Evolutionary conservation across 371 early-diverging fungal genomes (phyloP).

Genomic region (Neoconidiobolus thromboides): DNA sequence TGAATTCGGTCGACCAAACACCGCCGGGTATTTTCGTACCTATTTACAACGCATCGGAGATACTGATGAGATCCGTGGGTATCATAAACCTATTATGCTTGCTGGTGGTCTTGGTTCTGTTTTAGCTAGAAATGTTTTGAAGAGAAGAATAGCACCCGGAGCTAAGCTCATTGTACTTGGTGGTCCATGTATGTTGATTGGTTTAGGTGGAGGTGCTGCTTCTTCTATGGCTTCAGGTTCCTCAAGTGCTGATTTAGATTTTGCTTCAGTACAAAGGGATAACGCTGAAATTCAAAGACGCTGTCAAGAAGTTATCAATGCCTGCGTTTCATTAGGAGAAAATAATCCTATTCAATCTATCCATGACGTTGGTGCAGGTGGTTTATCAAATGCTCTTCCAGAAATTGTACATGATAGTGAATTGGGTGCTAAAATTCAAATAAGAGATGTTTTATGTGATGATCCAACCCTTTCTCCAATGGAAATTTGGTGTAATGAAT

Average conservation of each 20-base stretch:
- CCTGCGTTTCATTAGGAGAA: slow-evolving; percentile 64
- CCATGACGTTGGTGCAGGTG: slow-evolving; percentile 97
- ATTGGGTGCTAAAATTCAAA: slow-evolving; percentile 73
- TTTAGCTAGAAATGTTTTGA: slow-evolving; percentile 65
- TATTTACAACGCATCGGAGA: slow-evolving; percentile 47
- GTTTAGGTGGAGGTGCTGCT: slow-evolving; percentile 95
- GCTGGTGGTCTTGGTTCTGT: slow-evolving; percentile 92
- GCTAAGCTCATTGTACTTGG: slow-evolving; percentile 77
- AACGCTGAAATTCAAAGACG: slow-evolving; percentile 96
- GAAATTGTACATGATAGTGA: slow-evolving; percentile 91
- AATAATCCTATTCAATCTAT: slow-evolving; percentile 73
- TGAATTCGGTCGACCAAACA: slow-evolving; percentile 91
- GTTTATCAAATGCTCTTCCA: slow-evolving; percentile 88
- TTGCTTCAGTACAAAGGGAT: slow-evolving; percentile 92
- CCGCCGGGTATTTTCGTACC: slow-evolving; percentile 92
- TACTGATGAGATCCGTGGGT: slow-evolving; percentile 62
- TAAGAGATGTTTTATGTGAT: slow-evolving; percentile 72
- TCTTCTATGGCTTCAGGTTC: slow-evolving; percentile 83
- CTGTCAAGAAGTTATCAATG: slow-evolving; percentile 88
- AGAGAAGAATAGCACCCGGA: slow-evolving; percentile 62
- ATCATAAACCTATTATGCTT: slow-evolving; percentile 97
- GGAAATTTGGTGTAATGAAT: slow-evolving; percentile 98
- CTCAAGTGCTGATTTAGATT: slow-evolving; percentile 77
- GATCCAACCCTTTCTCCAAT: slow-evolving; percentile 88
- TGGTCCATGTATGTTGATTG: slow-evolving; percentile 93